Base-by-base conservation (phyloP, 495 filamentous ascomycete species). In the Acidiella bohemica region DNA sequence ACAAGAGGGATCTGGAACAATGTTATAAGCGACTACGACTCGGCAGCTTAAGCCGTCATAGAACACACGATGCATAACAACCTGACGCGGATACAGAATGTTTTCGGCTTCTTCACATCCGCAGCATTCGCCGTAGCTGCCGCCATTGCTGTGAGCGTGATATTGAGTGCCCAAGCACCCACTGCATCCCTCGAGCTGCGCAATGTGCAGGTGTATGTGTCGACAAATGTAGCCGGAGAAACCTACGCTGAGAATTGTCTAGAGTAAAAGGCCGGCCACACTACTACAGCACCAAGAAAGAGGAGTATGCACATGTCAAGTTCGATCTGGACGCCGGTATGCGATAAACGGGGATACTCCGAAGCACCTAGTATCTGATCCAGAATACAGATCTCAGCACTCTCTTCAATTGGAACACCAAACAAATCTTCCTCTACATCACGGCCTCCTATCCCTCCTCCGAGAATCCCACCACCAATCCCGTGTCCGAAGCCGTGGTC, bases 381-480 rank as follows among this genome's bases (percentile, higher is more conserved):
- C n/a, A n/a, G 2, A 6, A 17, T 14, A 2, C 32, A 75, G 88
- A 97, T 63, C 72, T 97, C 36, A 74, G 76, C 41, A 78, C 80
- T 20, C 78, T 99, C 53, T 95, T 94, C 76, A 93, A 81, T 62
- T 99, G 92, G 92, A 99, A 99, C 67, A 99, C 90, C n/a, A 99
- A 99, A 62, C 85, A 95, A 62, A 62, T 96, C 51, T 99, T 96
- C 64, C 75, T 92, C 60, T 97, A 90, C 70, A 75, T 97, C 33
- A 82, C 81, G 35, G 86, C 87, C 24, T 75, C 75, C 18, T 97
- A 88, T 70, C 80, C 86, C 36, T 70, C 75, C 17, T 52, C 59
- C 41, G n/a, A n/a, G n/a, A 57, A 58, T 48, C 50, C 56, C 67
- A 61, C 54, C 57, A 42, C 59, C 37, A 68, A 62, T 12, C 51